A percentile compares a stretch with the other conserved stretches of the same genome.
Conservation (phyloP, 148 eudicot genomes). For the Vaccinium corymbosum region DNA sequence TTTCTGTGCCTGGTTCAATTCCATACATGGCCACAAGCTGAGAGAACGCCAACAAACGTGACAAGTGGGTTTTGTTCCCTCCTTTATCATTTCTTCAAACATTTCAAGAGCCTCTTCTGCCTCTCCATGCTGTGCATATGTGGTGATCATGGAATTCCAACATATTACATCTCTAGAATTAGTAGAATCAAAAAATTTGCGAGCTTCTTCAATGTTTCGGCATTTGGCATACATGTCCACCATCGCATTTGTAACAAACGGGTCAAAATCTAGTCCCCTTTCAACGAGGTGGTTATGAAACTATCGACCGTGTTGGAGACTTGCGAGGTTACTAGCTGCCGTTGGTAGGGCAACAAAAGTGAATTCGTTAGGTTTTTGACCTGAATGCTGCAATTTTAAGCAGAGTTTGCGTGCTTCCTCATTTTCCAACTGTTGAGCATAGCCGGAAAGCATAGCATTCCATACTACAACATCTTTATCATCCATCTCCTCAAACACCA, state of each 20-base stretch:
- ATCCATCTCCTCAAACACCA: slow-evolving; percentile 49
- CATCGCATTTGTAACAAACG: slow-evolving; percentile 53
- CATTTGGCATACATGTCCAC: slow-evolving; percentile 76
- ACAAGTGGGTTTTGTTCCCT: slow-evolving; percentile 55
- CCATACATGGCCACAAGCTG: slow-evolving; percentile 69
- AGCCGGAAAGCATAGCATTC: slow-evolving; percentile 72
- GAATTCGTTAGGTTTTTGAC: slow-evolving; percentile 38
- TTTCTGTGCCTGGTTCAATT: slow-evolving; percentile 52
- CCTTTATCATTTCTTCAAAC: slow-evolving; percentile 47
- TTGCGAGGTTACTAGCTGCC: slow-evolving; percentile 55
- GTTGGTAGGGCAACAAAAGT: slow-evolving; percentile 55
- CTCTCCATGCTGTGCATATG: slow-evolving; percentile 64
- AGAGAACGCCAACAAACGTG: slow-evolving; percentile 57
- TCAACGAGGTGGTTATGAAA: slow-evolving; percentile 53
- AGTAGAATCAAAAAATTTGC: slow-evolving; percentile 37
- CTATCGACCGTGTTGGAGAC: slow-evolving; percentile 50
- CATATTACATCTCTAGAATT: slow-evolving; percentile 43
- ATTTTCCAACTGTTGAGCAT: slow-evolving; percentile 45
- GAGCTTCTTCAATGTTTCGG: slow-evolving; percentile 56
- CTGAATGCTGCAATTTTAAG: slow-evolving; percentile 39
- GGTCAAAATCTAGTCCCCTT: slow-evolving; percentile 41
- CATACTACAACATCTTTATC: slow-evolving; percentile 66
- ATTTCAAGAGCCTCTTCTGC: slow-evolving; percentile 55
- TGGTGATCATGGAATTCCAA: slow-evolving; percentile 70
- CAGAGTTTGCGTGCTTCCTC: slow-evolving; percentile 57